Evolutionary conservation across 2,329 filamentous ascomycete genomes (phyloP), one percentile per base, ranked within the genome.

Genomic region (Truncatella angustata): DNA sequence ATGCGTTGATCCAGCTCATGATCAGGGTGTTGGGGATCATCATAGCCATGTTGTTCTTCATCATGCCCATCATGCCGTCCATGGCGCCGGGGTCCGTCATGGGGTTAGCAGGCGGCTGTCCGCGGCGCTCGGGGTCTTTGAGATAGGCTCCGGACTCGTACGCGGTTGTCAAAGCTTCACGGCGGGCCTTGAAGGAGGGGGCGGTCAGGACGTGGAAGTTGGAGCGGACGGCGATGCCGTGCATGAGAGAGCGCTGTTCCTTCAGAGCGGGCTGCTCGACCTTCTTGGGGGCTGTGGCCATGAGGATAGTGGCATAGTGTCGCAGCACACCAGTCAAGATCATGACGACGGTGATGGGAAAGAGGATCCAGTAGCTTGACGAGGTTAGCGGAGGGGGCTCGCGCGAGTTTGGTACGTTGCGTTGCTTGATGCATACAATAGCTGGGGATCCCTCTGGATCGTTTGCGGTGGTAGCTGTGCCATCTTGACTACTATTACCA

Each of bases 51-150:
- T 99, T 96, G 53, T 92, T 92, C 82, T 99, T 99, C 90, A 99
- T 96, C 91, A 96, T 96, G 61, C 94, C 93, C 94, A 99, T 99
- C 94, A 99, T 99, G 61, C 92, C 93, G 68, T 99, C 95, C 94
- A 99, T 99, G 53, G 90, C 91, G 44, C 88, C 88, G 20, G 95
- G 95, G 70, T 99, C 94, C 10, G 88, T 90, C 84, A 99, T 91
- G 4, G 94, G 94, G 73, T 97, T 99, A 34, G 90, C 85, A 18
- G 91, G 87, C 3, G 91, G 88, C 73, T 97, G 90, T 49, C 92
- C 92, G 66, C 88, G 86, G 64, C 79, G 84, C 50, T 94, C 90
- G 2, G 91, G 92, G 57, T 95, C 90, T 68, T 96, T 97, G 44
- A 99, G 78, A 67, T 91, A 99, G 30, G 83, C 83, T 44, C 95